These are phyloP conservation scores for Chenopodium berlandieri DNA, from an alignment of 148 eudicot genomes.

Conservation along the genomic window DNA sequence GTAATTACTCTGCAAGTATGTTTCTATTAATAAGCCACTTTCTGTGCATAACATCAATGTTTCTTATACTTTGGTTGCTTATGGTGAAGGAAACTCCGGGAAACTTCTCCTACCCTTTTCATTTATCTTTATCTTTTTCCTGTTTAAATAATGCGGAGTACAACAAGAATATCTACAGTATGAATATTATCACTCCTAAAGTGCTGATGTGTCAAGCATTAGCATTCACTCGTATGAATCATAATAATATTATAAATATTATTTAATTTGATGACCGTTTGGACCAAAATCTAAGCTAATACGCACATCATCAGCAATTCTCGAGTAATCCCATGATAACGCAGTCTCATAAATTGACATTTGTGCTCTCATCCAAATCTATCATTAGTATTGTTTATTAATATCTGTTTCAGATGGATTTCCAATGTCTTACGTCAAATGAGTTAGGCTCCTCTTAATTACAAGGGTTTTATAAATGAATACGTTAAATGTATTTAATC, in stretches of 20 bases:
- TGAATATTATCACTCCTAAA: background rate
- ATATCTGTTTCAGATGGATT: too few species aligned
- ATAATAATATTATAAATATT: too few species aligned
- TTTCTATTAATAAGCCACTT: background rate
- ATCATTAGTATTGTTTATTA: too few species aligned
- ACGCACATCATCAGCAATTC: slow-evolving; percentile 11
- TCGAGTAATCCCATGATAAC: background rate
- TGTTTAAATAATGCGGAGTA: background rate
- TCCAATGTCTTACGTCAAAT: background rate
- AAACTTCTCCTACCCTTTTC: background rate
- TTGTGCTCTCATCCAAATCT: too few species aligned
- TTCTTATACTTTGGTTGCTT: slow-evolving; percentile 12
- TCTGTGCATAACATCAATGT: background rate
- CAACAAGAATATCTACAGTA: background rate
- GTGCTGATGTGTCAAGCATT: slow-evolving; percentile 9
- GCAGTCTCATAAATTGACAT: too few species aligned
- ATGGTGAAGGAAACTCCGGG: slow-evolving; percentile 14
- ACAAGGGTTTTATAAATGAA: too few species aligned
- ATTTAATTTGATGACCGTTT: background rate
- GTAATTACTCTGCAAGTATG: background rate
- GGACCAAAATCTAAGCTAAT: background rate
- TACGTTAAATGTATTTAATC: too few species aligned
- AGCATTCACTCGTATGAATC: background rate
- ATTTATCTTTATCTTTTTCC: background rate
- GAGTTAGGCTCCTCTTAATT: background rate